phyloP scores from a whole-genome alignment of 192 early-diverging fungal genomes.

The Podila epigama region DNA sequence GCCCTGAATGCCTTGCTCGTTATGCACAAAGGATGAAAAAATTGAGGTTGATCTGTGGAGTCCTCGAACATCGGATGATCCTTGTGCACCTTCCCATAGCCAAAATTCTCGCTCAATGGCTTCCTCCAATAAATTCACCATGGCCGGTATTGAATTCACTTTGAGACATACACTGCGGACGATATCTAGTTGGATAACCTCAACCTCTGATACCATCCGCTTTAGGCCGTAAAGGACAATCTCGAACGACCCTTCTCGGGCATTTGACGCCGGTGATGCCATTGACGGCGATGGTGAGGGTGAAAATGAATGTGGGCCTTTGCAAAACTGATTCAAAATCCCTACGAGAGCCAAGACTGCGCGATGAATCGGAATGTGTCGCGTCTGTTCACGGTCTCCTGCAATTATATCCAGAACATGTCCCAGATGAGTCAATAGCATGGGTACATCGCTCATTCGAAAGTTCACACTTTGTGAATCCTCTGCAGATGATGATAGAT shows the following conservation, averaged over 20 bases:
- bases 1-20: too few species aligned
- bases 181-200: constrained; percentile 31
- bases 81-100: constrained; percentile 21
- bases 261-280: not conserved
- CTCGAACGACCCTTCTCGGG: constrained; percentile 1
- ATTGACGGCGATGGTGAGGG: not conserved
- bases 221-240: constrained; percentile 11
- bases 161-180: constrained; percentile 18
- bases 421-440: constrained; percentile 21
- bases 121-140: constrained; percentile 36
- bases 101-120: constrained; percentile 41
- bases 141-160: constrained; percentile 30
- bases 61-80: not conserved
- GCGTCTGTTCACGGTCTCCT: constrained; percentile 1
- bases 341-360: constrained; percentile 18
- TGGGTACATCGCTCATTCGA: constrained; percentile 13
- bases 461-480: constrained; percentile 44
- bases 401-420: constrained; percentile 32
- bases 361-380: constrained; percentile 18
- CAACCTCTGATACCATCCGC: constrained; percentile 18
- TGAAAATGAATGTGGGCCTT: not conserved
- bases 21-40: not conserved
- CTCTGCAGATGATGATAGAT: constrained; percentile 29
- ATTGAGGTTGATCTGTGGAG: not conserved
- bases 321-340: constrained; percentile 28